These are phyloP conservation scores for Magnaporthales sp. DNA, from an alignment of 2,329 filamentous ascomycete species.

Conservation along the genomic window DNA sequence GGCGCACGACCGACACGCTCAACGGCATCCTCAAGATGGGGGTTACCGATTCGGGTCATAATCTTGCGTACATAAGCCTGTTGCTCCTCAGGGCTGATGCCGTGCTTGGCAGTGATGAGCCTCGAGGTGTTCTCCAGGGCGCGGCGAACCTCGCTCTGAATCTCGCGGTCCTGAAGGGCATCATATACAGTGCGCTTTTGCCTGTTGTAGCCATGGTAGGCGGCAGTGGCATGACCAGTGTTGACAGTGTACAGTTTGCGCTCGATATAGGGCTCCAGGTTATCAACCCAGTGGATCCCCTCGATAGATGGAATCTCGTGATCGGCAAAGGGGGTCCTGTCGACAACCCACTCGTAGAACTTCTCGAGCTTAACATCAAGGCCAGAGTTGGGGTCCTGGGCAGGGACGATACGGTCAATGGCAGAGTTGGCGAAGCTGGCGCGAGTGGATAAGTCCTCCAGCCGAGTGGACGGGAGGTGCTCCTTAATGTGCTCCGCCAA, in stretches of 20 bases:
- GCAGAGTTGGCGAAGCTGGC: constrained; percentile 95
- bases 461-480: constrained; percentile 60
- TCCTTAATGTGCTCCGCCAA: constrained; percentile 74
- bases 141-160: constrained; percentile 69
- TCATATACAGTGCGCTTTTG: constrained; percentile 86
- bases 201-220: constrained; percentile 86
- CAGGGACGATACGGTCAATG: constrained; percentile 95
- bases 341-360: constrained; percentile 99
- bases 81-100: constrained; percentile 67
- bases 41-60: constrained; percentile 87
- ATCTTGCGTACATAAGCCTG: constrained; percentile 85
- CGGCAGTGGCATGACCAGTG: constrained; percentile 91
- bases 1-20: constrained; percentile 94
- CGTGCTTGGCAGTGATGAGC: constrained; percentile 81
- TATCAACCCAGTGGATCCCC: constrained; percentile 32
- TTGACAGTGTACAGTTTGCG: constrained; percentile 99
- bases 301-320: constrained; percentile 37
- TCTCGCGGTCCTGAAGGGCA: constrained; percentile 70
- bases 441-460: constrained; percentile 60
- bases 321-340: constrained; percentile 39
- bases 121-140: constrained; percentile 79
- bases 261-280: constrained; percentile 11
- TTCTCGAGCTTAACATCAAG: constrained; percentile 94
- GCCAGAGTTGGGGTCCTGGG: constrained; percentile 70
- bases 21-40: constrained; percentile 82